Base-by-base conservation (phyloP, 495 filamentous ascomycete genomes). In the Entonaema liquescens region DNA sequence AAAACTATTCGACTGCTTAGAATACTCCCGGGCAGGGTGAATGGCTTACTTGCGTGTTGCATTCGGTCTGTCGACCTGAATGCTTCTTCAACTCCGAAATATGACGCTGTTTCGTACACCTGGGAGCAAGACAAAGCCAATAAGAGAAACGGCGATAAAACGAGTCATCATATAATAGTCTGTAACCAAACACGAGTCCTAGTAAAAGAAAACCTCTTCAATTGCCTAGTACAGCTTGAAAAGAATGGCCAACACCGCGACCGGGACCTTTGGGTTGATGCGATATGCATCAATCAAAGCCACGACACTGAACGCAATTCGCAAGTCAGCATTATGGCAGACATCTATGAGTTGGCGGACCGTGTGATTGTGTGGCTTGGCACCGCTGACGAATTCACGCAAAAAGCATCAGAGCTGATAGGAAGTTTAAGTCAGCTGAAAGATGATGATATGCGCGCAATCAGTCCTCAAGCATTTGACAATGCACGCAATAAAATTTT, bases 361-460 rank as follows among this genome's bases (percentile, higher is more conserved):
- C 15, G 66, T 57, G 72, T 75, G 15, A 47, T 69, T 44, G 59
- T 77, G 8, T 77, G 75, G 75, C 63, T 77, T n/a, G 75, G 75
- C 2, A n/a, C 62, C n/a, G 38, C 59, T 15, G 59, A 68, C 55
- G 36, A 57, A 5, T 53, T 28, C 12, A 73, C 68, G 9, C 17
- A n/a, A 15, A 35, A 54, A 19, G 72, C 75, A 15, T 55, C 59
- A 28, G 56, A 70, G 23, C 44, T 72, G 29, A 63, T 74, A 29
- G 28, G 28, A 5, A 33, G 19, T 15, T 49, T 71, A 12, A 67
- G 33, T 4, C 15, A 35, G 17, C 13, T 71, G 11, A 55, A 42
- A 5, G 15, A 57, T 9, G 59, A 52, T 9, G 59, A 71, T 2
- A 31, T 59, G 13, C 3, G 0, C 5, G 25, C 59, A 1, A 64